Conservation (phyloP, 257 asterid species). For the Verbascum thapsus region DNA sequence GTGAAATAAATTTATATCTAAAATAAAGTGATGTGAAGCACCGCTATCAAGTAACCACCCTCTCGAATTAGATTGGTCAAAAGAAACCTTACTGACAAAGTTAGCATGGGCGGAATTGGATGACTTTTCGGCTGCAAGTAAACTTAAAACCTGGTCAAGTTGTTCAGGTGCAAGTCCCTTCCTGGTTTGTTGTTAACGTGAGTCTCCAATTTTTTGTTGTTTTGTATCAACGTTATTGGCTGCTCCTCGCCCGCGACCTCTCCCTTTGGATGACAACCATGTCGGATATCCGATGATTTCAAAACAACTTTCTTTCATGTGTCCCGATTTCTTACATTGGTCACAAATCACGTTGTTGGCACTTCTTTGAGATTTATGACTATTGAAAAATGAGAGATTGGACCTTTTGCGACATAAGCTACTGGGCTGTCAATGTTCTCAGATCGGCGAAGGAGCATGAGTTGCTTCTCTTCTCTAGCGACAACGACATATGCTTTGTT, state of each 20-base stretch:
- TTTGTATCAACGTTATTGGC: too few relatives aligned
- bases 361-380: background rate
- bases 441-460: background rate
- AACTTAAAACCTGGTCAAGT: too few relatives aligned
- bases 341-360: background rate
- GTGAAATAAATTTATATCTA: too few relatives aligned
- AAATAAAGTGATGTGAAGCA: background rate
- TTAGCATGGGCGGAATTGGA: too few relatives aligned
- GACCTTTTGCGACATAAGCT: background rate
- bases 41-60: background rate
- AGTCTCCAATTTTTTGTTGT: background rate
- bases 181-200: background rate
- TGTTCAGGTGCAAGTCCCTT: background rate
- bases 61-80: background rate
- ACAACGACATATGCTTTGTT: background rate
- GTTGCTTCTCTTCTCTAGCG: background rate
- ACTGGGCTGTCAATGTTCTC: background rate
- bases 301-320: background rate
- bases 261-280: too few relatives aligned
- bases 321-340: background rate
- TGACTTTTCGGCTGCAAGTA: too few relatives aligned
- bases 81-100: background rate
- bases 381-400: background rate
- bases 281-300: too few relatives aligned
- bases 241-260: too few relatives aligned